A percentile compares a stretch with the other conserved stretches of the same genome.
Conservation (phyloP, 176 grass and related monocot genomes). For the Luzula sylvatica region DNA sequence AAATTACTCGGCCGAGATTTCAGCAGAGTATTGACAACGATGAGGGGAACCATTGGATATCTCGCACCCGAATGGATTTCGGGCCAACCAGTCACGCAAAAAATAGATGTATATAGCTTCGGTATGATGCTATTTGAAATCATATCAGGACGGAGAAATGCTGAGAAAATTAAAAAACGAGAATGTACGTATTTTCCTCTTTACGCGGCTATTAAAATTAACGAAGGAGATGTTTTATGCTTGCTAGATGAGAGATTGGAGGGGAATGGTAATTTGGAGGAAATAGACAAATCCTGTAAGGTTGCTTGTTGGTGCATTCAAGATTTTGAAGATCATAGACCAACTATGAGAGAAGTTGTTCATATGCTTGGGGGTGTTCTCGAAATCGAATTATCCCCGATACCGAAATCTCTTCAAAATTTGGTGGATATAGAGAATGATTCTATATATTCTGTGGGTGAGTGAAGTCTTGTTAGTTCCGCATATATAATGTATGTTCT, state of each 20-base stretch:
- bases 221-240: constrained; percentile 8
- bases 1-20: constrained; percentile 30
- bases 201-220: constrained; percentile 12
- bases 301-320: constrained; percentile 48
- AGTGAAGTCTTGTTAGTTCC: too few species aligned
- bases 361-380: constrained; percentile 26
- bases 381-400: constrained; percentile 15
- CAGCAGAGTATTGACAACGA: constrained; percentile 37
- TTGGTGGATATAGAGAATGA: constrained; percentile 16
- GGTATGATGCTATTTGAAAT: constrained; percentile 47
- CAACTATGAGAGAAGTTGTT: constrained; percentile 38
- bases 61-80: constrained; percentile 62
- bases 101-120: constrained; percentile 45
- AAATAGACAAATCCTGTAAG: constrained; percentile 30
- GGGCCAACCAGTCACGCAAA: constrained; percentile 30
- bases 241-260: constrained; percentile 8
- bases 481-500: too few species aligned
- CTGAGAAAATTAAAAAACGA: neutral
- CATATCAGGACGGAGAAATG: constrained; percentile 30
- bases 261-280: constrained; percentile 1
- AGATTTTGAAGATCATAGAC: constrained; percentile 24
- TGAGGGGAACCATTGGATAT: constrained; percentile 40
- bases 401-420: constrained; percentile 27
- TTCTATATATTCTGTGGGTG: too few species aligned
- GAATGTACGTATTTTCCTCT: constrained; percentile 12